phyloP scores from a whole-genome alignment of 1,284 basidiomycete species.

The Pseudozyma flocculosa region DNA sequence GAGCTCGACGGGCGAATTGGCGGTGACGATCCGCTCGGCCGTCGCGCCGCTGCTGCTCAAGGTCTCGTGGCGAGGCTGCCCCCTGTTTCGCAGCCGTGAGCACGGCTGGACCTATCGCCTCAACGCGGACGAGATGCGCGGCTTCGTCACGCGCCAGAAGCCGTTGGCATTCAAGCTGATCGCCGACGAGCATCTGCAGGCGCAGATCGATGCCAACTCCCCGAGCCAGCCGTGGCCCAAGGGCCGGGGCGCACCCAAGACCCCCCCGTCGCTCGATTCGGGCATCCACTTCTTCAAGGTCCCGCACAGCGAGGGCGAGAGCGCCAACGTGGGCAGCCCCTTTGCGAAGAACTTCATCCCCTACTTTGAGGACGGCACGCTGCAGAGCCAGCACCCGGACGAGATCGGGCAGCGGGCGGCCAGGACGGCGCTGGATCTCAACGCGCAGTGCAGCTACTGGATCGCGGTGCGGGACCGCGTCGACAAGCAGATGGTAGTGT shows the following conservation, averaged over 20 bases:
- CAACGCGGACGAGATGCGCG: conserved; percentile 5
- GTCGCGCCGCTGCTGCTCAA: conserved; percentile 82
- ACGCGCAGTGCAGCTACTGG: conserved; percentile 96
- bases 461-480: conserved; percentile 90
- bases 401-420: conserved; percentile 69
- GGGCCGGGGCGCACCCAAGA: conserved; percentile 8
- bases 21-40: conserved; percentile 81
- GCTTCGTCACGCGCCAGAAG: conserved; percentile 30
- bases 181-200: conserved; percentile 33
- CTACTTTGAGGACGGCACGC: conserved; percentile 75
- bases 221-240: conserved; percentile 4
- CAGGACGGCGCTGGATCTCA: conserved; percentile 83
- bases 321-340: conserved; percentile 89
- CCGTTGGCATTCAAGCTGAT: conserved; percentile 35
- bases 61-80: conserved; percentile 83
- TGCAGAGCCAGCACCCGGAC: conserved; percentile 54
- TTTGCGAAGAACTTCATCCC: conserved; percentile 86
- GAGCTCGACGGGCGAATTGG: conserved; percentile 62
- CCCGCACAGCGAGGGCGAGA: conserved; percentile 92
- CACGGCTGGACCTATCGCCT: conserved; percentile 81
- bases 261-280: background rate
- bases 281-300: conserved; percentile 76
- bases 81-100: conserved; percentile 80
- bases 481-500: conserved; percentile 89
- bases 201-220: background rate